phyloP scores from a whole-genome alignment of 2,329 filamentous ascomycete species.

The Pseudogymnoascus sp. region DNA sequence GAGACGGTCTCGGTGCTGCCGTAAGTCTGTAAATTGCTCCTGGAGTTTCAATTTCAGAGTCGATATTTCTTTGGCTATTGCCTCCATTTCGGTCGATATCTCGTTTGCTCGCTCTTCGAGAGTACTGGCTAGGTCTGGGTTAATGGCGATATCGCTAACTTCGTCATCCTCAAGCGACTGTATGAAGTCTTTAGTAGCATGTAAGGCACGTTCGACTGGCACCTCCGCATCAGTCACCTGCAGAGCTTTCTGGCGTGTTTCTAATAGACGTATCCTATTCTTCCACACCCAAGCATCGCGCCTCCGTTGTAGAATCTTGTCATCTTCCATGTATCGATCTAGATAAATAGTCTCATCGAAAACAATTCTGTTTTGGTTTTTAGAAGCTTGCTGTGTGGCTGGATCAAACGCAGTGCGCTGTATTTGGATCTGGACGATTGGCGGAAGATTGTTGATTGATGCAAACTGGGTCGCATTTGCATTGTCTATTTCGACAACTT shows the following conservation, averaged over 20 bases:
- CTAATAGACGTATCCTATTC: conserved; percentile 51
- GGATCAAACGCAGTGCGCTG: conserved; percentile 72
- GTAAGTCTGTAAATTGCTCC: conserved; percentile 56
- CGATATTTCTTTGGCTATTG: conserved; percentile 40
- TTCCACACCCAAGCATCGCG: conserved; percentile 71
- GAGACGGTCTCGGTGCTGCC: conserved; percentile 67
- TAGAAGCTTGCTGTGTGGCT: conserved; percentile 52
- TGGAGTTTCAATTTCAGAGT: conserved; percentile 32
- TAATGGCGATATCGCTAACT: conserved; percentile 36
- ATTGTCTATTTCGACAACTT: conserved; percentile 64
- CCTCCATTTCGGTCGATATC: conserved; percentile 40
- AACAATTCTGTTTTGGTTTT: conserved; percentile 70
- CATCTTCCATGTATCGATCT: conserved; percentile 76
- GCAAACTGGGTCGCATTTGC: conserved; percentile 55
- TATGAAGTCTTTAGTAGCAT: conserved; percentile 35
- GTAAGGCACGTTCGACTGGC: conserved; percentile 25
- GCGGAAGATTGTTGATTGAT: conserved; percentile 70
- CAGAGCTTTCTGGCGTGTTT: conserved; percentile 31
- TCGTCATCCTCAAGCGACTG: conserved; percentile 37
- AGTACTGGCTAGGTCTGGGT: conserved; percentile 33
- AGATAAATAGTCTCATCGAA: conserved; percentile 80
- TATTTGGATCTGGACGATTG: conserved; percentile 82
- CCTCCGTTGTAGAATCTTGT: conserved; percentile 55
- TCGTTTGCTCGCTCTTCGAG: conserved; percentile 40
- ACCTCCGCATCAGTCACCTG: conserved; percentile 20